phyloP scores from a whole-genome alignment of 2,329 filamentous ascomycete genomes.

The Trichoderma simmonsii region DNA sequence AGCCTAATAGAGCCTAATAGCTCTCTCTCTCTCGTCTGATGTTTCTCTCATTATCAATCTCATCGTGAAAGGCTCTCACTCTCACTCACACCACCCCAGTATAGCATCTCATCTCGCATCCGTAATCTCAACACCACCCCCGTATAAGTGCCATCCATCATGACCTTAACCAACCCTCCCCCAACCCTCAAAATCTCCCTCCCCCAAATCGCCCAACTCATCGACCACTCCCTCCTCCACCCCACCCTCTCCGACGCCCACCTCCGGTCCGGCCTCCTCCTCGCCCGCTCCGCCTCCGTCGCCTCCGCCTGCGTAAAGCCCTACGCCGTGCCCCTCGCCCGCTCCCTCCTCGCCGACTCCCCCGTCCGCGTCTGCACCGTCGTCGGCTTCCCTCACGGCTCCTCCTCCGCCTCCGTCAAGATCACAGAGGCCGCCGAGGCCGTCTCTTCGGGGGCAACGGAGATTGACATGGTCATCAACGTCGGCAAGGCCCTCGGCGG shows the following conservation, averaged over 20 bases:
- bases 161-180: background rate
- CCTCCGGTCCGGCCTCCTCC: constrained; percentile 46
- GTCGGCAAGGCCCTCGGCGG: constrained; percentile 55
- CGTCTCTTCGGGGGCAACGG: constrained; percentile 45
- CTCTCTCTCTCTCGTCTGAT: background rate
- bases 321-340: constrained; percentile 50
- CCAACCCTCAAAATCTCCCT: constrained; percentile 40
- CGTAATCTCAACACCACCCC: background rate
- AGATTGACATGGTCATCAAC: constrained; percentile 62
- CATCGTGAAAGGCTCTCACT: background rate
- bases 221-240: constrained; percentile 61
- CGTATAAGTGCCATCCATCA: background rate
- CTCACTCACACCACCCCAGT: background rate
- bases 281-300: constrained; percentile 47
- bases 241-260: constrained; percentile 59
- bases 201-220: constrained; percentile 49
- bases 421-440: constrained; percentile 51
- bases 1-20: background rate
- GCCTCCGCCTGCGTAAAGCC: constrained; percentile 59
- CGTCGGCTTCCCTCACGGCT: constrained; percentile 60
- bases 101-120: background rate
- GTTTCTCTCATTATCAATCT: background rate
- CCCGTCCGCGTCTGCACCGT: constrained; percentile 54
- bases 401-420: constrained; percentile 52
- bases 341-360: constrained; percentile 44